Percentiles rank a stretch among this genome's conserved stretches.
Conservation (phyloP, 768 basidiomycete species). For the Naganishia vishniacii region DNA sequence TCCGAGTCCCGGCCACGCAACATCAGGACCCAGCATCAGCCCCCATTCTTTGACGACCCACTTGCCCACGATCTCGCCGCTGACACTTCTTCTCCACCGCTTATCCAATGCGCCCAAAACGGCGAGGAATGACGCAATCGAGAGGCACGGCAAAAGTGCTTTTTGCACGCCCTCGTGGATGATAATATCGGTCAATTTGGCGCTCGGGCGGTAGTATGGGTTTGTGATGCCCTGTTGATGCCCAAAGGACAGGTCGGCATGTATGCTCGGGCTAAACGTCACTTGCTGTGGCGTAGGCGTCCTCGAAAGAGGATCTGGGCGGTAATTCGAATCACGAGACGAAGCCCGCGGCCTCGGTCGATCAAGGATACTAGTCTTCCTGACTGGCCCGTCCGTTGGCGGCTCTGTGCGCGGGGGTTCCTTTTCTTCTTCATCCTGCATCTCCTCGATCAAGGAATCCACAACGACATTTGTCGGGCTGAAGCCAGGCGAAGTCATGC, state of each 20-base stretch:
- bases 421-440: constrained; percentile 11
- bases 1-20: constrained; percentile 44
- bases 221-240: neutral
- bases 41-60: constrained; percentile 45
- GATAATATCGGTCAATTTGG: constrained; percentile 7
- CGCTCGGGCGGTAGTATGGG: constrained; percentile 10
- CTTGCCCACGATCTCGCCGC: constrained; percentile 42
- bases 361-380: constrained; percentile 21
- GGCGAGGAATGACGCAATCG: constrained; percentile 43
- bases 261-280: neutral
- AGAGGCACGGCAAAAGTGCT: constrained; percentile 34
- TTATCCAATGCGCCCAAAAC: constrained; percentile 35
- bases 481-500: constrained; percentile 1
- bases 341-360: constrained; percentile 20
- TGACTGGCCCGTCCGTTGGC: neutral
- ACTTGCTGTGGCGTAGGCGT: constrained; percentile 18
- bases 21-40: constrained; percentile 31
- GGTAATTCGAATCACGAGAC: neutral
- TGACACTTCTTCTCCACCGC: constrained; percentile 34
- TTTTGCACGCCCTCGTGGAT: constrained; percentile 23
- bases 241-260: neutral
- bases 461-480: constrained; percentile 11
- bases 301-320: neutral
- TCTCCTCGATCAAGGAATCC: constrained; percentile 20
- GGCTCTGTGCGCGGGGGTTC: neutral